Evolutionary conservation across 2,329 filamentous ascomycete genomes (phyloP), one percentile per base, ranked within the genome.

Genomic region (Stachybotrys elegans): DNA sequence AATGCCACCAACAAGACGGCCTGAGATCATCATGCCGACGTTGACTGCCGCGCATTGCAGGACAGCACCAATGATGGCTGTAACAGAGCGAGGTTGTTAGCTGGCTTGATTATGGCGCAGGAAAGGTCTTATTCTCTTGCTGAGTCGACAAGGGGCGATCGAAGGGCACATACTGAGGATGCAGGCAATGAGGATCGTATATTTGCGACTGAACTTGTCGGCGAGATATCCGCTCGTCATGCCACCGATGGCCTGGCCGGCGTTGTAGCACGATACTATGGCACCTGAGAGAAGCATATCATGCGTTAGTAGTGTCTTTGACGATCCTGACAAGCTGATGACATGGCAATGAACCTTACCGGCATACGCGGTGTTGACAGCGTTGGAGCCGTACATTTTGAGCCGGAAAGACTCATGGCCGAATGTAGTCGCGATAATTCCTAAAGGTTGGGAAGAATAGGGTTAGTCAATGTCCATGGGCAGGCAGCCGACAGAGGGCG

Each of bases 1-100:
- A 9, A 71, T 46, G 1, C 69, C 69, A n/a, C 66, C 67, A 40
- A 71, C 55, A 13, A 66, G 61, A 22, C 68, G 59, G 3, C 67
- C 67, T 55, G 50, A 53, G 41, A 69, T 69, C 6, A 71, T 55
- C 59, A 69, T 69, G 2, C 64, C 56, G 13, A 69, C 54, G 36
- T 61, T 56, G 23, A 60, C 53, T 1, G 68, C 67, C 12, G 58
- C 59, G 8, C 66, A 65, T 43, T 72, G 69, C 6, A 72, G 57
- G n/a, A 61, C 57, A 4, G 67, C 66, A 2, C 69, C 69, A 27
- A 70, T 58, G 12, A 63, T 42, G 6, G 48, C 40, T 39, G 43
- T 17, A 7, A 45, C n/a, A n/a, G n/a, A n/a, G n/a, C n/a, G n/a
- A n/a, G n/a, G n/a, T n/a, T n/a, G n/a, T n/a, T n/a, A n/a, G n/a